Base-by-base conservation (phyloP, 2,329 filamentous ascomycete genomes). In the Beauveria brongniartii region DNA sequence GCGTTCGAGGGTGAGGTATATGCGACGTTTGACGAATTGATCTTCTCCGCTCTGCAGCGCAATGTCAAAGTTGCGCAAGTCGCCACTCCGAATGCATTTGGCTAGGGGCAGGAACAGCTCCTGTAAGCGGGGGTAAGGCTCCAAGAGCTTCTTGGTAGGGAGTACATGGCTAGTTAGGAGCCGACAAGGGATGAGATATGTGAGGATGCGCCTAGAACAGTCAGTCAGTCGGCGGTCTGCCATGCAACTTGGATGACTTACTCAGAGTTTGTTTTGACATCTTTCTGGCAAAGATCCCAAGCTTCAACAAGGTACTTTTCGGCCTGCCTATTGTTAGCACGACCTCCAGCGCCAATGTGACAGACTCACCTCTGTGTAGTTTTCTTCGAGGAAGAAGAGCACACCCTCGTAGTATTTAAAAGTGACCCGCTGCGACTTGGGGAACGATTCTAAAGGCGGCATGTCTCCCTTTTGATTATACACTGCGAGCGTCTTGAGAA, bases 331-430 rank as follows among this genome's bases (percentile, higher is more conserved):
- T 40, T 61, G 16, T 37, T 34, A 26, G 41, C 18, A 3, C 16
- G 2, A 41, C 10, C 7, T 24, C 28, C 41, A 7, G 43, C 48
- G 6, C 34, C 51, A 41, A 40, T 52, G 55, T 40, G 34, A 46
- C 53, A 55, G 10, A 63, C 75, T 48, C 69, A 91, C 90, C 77
- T 90, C 83, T 2, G 82, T 78, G 69, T 99, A 99, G 70, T 97
- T 91, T 71, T 99, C 95, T 64, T 97, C 92, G 5, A 99, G 75
- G 71, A 99, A 99, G 62, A 87, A 83, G n/a, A 99, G 83, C 5
- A 99, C 90, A 12, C 94, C 94, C 65, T 92, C 85, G 71, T 97
- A 97, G 75, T 97, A 99, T 70, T 92, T 93, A 77, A 96, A 99
- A 0, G 93, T 97, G 46, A 97, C 92, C 64, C 91, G 86, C 69